Evolutionary conservation across 2,329 filamentous ascomycete species (phyloP).

Genomic region (Venturia asperata): DNA sequence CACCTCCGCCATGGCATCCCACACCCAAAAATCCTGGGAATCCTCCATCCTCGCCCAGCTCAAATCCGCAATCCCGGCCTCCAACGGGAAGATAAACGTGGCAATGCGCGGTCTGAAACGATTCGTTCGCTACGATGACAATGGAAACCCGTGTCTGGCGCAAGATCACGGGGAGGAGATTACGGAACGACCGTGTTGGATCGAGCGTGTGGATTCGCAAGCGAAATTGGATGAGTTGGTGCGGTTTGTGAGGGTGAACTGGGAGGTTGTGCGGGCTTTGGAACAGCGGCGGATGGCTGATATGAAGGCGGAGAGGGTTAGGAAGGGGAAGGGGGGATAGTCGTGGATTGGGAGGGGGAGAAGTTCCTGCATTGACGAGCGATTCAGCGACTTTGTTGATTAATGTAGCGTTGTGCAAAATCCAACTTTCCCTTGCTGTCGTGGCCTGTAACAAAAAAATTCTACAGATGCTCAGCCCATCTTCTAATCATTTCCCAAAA

Average conservation of each 20-base stretch:
- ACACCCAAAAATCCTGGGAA: slow-evolving; percentile 35
- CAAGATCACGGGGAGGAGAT: slow-evolving; percentile 20
- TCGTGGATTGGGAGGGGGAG: not conserved
- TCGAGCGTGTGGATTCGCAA: slow-evolving; percentile 20
- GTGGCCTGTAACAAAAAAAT: too few species aligned
- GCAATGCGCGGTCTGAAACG: slow-evolving; percentile 29
- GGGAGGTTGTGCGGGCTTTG: slow-evolving; percentile 27
- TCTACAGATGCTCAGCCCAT: too few species aligned
- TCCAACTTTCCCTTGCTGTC: too few species aligned
- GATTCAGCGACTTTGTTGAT: too few species aligned
- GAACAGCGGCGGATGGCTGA: slow-evolving; percentile 25
- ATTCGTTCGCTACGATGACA: slow-evolving; percentile 30
- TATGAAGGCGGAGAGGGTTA: slow-evolving; percentile 9
- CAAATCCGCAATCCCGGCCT: slow-evolving; percentile 33
- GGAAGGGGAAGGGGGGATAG: not conserved
- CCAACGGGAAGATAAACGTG: slow-evolving; percentile 25
- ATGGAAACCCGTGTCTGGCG: slow-evolving; percentile 23
- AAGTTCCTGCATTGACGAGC: too few species aligned
- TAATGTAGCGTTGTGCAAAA: too few species aligned
- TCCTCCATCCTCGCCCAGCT: slow-evolving; percentile 38
- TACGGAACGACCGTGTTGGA: slow-evolving; percentile 26
- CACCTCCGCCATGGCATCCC: slow-evolving; percentile 20
- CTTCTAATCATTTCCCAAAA: too few species aligned
- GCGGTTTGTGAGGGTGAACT: slow-evolving; percentile 29
- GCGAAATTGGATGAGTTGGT: slow-evolving; percentile 20